Evolutionary conservation across 768 basidiomycete species (phyloP).

Genomic region (Russula griseocarnosa): DNA sequence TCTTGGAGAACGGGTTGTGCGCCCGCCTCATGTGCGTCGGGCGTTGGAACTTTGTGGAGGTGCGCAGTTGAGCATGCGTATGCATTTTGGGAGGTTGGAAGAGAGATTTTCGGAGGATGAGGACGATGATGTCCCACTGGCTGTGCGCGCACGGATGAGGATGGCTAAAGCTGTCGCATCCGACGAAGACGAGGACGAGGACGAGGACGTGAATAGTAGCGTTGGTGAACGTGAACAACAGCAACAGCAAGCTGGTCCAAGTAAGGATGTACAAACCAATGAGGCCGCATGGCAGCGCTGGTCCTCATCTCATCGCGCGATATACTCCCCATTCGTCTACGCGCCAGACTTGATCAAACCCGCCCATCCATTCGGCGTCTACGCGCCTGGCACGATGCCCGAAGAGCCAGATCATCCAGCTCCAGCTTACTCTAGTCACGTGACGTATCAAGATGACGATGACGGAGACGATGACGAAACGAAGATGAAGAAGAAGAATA

Average conservation of each 20-base stretch:
- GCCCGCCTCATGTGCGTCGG: constrained; percentile 41
- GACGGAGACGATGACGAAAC: not conserved
- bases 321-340: constrained; percentile 39
- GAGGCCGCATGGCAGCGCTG: constrained; percentile 1
- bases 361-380: constrained; percentile 30
- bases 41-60: constrained; percentile 49
- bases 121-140: constrained; percentile 22
- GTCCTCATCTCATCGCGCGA: constrained; percentile 33
- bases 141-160: constrained; percentile 7
- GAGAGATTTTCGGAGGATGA: constrained; percentile 18
- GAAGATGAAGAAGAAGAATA: not conserved
- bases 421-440: not conserved
- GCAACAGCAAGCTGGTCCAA: not conserved
- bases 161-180: constrained; percentile 12
- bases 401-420: not conserved
- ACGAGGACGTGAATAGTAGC: constrained; percentile 1
- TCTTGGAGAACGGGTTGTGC: constrained; percentile 38
- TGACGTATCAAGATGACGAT: not conserved
- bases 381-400: constrained; percentile 26
- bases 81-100: constrained; percentile 41
- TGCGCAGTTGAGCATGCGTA: constrained; percentile 37
- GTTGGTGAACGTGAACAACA: constrained; percentile 23
- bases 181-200: constrained; percentile 18
- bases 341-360: constrained; percentile 31
- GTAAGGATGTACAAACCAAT: not conserved